Conservation (phyloP, 768 basidiomycete species). For the Nevesoporus exiguus region DNA sequence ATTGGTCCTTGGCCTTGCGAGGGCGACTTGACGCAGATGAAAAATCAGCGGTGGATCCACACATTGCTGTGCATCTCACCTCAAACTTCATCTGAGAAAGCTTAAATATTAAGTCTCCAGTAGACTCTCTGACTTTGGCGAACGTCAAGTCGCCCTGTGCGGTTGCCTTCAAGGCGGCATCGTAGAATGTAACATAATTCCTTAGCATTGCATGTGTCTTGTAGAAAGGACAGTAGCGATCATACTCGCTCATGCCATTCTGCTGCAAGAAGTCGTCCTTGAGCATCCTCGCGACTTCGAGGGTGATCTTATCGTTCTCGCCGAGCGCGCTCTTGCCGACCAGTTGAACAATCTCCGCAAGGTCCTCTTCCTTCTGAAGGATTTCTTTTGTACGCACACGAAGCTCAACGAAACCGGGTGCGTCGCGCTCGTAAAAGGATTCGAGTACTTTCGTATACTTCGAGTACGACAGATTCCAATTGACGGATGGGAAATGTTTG, state of each 20-base stretch:
- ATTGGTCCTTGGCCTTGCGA: constrained; percentile 86
- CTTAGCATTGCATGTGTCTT: constrained; percentile 95
- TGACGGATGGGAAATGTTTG: constrained; percentile 99
- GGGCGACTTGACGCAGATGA: constrained; percentile 58
- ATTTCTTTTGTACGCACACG: constrained; percentile 95
- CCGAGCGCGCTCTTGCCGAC: constrained; percentile 98
- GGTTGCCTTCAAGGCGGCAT: constrained; percentile 83
- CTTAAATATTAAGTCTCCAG: constrained; percentile 89
- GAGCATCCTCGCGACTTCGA: constrained; percentile 95
- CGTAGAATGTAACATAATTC: constrained; percentile 93
- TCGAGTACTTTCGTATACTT: constrained; percentile 96
- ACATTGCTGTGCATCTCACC: constrained; percentile 42
- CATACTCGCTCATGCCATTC: constrained; percentile 98
- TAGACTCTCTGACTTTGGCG: constrained; percentile 80
- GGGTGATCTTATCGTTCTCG: constrained; percentile 96
- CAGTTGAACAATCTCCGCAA: constrained; percentile 98
- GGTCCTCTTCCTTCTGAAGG: constrained; percentile 96
- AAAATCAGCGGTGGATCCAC: constrained; percentile 10
- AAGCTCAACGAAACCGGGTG: constrained; percentile 93
- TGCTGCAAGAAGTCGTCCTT: constrained; percentile 98
- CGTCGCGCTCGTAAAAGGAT: constrained; percentile 84
- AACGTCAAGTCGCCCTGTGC: constrained; percentile 82
- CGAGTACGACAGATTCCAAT: constrained; percentile 99
- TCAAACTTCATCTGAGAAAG: constrained; percentile 99
- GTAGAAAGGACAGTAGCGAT: constrained; percentile 97